Percentiles rank a stretch among this genome's conserved stretches.
These are phyloP conservation scores for Ustilago xerochloae DNA, from an alignment of 1,284 basidiomycete species.

Conservation along the genomic window DNA sequence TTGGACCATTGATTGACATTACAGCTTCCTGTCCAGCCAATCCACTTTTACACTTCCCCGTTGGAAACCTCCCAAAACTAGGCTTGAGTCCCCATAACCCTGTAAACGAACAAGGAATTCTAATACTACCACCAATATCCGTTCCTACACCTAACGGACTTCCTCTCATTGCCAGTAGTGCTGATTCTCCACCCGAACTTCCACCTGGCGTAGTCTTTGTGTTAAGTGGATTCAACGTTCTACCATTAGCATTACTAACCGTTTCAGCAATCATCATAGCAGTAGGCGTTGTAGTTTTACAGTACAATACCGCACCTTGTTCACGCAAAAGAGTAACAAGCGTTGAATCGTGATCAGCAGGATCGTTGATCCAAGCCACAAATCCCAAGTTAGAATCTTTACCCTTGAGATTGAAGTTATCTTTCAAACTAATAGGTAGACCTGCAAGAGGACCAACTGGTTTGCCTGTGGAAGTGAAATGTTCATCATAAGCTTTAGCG, in stretches of 20 bases:
- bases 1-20: slow-evolving; percentile 51
- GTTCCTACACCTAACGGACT: slow-evolving; percentile 51
- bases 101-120: slow-evolving; percentile 43
- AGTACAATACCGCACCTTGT: slow-evolving; percentile 48
- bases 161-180: slow-evolving; percentile 42
- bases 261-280: slow-evolving; percentile 56
- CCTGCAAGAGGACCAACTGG: slow-evolving; percentile 35
- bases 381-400: slow-evolving; percentile 43
- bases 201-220: slow-evolving; percentile 43
- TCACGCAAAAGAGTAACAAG: slow-evolving; percentile 37
- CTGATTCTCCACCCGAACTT: slow-evolving; percentile 55
- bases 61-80: slow-evolving; percentile 47
- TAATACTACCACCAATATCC: slow-evolving; percentile 53
- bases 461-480: slow-evolving; percentile 8
- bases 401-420: slow-evolving; percentile 49
- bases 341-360: slow-evolving; percentile 33
- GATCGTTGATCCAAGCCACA: slow-evolving; percentile 43
- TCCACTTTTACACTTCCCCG: slow-evolving; percentile 33
- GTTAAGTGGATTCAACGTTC: slow-evolving; percentile 44
- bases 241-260: slow-evolving; percentile 42
- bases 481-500: slow-evolving; percentile 24
- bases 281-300: slow-evolving; percentile 46
- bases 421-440: slow-evolving; percentile 41
- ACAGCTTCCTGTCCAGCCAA: slow-evolving; percentile 51
- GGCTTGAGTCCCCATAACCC: slow-evolving; percentile 54